Conservation (phyloP, 768 basidiomycete genomes). For the Pholiota molesta region DNA sequence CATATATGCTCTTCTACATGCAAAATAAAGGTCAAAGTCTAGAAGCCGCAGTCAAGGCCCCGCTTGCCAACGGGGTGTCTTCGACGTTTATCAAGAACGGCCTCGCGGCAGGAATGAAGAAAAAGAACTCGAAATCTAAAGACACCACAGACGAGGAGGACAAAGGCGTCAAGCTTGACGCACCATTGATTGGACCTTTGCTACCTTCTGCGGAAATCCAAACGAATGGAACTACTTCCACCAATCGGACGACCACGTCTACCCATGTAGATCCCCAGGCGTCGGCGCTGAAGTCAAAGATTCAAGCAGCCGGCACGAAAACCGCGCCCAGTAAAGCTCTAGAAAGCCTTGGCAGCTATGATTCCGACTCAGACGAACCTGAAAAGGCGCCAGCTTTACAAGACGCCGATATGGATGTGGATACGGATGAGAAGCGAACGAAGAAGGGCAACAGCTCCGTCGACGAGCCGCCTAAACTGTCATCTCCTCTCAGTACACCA, state of each 20-base stretch:
- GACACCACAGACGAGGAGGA: conserved; percentile 54
- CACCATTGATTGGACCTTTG: conserved; percentile 67
- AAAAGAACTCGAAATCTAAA: conserved; percentile 39
- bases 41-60: conserved; percentile 58
- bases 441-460: not conserved
- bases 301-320: conserved; percentile 23
- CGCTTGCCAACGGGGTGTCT: conserved; percentile 24
- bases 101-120: conserved; percentile 56
- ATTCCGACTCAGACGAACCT: conserved; percentile 26
- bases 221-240: conserved; percentile 21
- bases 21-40: conserved; percentile 77
- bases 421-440: conserved; percentile 17
- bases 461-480: conserved; percentile 11
- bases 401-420: conserved; percentile 12
- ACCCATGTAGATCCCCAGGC: conserved; percentile 35
- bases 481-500: conserved; percentile 33
- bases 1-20: conserved; percentile 94
- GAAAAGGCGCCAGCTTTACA: conserved; percentile 11
- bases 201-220: conserved; percentile 52
- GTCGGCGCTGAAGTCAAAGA: conserved; percentile 32
- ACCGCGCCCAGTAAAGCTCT: conserved; percentile 23
- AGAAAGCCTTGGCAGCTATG: conserved; percentile 30
- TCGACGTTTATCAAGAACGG: conserved; percentile 35
- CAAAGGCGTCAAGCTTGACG: conserved; percentile 47
- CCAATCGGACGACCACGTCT: conserved; percentile 18